phyloP scores from a whole-genome alignment of 2,329 filamentous ascomycete genomes.

The Penicillium corylophilum region DNA sequence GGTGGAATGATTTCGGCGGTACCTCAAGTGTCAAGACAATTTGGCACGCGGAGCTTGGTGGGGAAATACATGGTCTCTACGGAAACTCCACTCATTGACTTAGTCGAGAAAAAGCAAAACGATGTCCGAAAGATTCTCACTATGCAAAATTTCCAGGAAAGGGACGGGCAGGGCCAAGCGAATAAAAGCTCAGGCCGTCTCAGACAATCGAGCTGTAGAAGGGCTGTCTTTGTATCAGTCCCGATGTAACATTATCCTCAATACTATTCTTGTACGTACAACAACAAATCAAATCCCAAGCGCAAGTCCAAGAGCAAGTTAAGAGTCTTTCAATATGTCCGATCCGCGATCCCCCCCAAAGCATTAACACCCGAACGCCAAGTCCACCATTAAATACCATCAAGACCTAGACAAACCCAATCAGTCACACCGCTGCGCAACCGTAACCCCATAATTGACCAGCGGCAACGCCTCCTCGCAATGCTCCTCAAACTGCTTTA shows the following conservation, averaged over 20 bases:
- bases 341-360: neutral
- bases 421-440: conserved; percentile 15
- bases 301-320: neutral
- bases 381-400: neutral
- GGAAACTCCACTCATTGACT: no score
- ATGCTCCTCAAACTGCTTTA: conserved; percentile 18
- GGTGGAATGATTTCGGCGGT: no score
- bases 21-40: no score
- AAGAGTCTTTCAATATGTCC: neutral
- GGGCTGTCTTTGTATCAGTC: no score
- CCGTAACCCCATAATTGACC: conserved; percentile 19
- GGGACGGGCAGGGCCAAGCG: no score
- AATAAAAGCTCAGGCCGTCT: no score
- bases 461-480: conserved; percentile 12
- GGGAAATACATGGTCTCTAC: no score
- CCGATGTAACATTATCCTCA: neutral
- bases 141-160: no score
- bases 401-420: neutral
- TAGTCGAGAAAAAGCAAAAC: no score
- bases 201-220: no score
- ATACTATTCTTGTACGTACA: neutral
- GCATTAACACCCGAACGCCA: neutral
- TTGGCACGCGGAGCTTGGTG: no score
- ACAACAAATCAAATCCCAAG: neutral
- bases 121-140: no score